A percentile compares a stretch with the other conserved stretches of the same genome.
Conservation (phyloP, 352 stramenopile species). For the Phytophthora constricta region DNA sequence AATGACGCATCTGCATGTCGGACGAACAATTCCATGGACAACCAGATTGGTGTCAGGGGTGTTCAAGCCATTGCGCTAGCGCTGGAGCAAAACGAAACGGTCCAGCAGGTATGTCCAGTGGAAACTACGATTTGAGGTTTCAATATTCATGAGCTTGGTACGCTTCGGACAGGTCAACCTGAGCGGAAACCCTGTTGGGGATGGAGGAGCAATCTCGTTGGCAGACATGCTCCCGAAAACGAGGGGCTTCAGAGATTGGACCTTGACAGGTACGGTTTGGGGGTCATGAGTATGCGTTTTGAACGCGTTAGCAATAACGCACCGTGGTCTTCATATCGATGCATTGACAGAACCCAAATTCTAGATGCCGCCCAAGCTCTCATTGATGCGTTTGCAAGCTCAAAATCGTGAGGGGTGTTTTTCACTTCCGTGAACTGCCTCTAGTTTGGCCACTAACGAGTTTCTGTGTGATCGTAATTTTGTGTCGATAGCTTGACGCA, state of each 20-base stretch:
- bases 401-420: constrained; percentile 35
- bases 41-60: constrained; percentile 38
- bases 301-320: too few species aligned
- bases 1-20: constrained; percentile 37
- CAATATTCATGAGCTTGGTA: too few species aligned
- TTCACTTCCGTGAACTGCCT: background rate
- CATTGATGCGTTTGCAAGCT: constrained; percentile 35
- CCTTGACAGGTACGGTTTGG: constrained; percentile 42
- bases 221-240: constrained; percentile 47
- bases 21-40: constrained; percentile 34
- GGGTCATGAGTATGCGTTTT: too few species aligned
- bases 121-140: background rate
- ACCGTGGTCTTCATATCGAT: too few species aligned
- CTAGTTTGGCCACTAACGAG: background rate
- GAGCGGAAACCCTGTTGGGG: constrained; percentile 42
- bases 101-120: constrained; percentile 20
- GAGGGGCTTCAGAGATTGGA: constrained; percentile 29
- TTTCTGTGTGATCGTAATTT: background rate
- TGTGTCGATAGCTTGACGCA: constrained; percentile 30
- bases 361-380: constrained; percentile 23
- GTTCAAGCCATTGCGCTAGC: constrained; percentile 36
- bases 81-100: constrained; percentile 39
- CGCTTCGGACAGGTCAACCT: constrained; percentile 28
- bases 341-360: constrained; percentile 34
- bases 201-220: constrained; percentile 27